Evolutionary conservation across 495 filamentous ascomycete species (phyloP).

Genomic region (Niebla homalea): DNA sequence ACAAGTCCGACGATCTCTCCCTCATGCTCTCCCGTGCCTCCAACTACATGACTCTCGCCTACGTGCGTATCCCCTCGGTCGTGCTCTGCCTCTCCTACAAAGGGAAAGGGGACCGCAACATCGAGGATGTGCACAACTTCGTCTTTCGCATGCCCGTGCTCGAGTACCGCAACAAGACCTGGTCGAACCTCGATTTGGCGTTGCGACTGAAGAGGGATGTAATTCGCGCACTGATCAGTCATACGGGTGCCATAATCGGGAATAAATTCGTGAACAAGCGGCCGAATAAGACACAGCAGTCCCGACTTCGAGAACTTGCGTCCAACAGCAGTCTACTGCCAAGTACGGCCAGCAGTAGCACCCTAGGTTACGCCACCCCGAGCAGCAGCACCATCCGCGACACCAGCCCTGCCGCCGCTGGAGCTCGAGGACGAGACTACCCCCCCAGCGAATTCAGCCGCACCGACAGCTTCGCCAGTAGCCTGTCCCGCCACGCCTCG

Average conservation of each 20-base stretch:
- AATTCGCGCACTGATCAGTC: constrained; percentile 84
- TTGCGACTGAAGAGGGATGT: constrained; percentile 86
- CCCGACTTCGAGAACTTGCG: constrained; percentile 67
- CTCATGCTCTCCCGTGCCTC: constrained; percentile 95
- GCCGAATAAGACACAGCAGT: constrained; percentile 63
- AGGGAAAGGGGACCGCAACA: constrained; percentile 83
- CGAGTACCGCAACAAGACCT: constrained; percentile 96
- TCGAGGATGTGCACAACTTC: constrained; percentile 93
- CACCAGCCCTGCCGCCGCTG: constrained; percentile 4
- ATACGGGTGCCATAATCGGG: constrained; percentile 89
- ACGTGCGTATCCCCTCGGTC: constrained; percentile 87
- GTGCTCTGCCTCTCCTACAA: constrained; percentile 96
- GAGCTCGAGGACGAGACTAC: neutral
- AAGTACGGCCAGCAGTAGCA: constrained; percentile 35
- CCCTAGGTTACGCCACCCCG: constrained; percentile 11
- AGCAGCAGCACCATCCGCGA: constrained; percentile 10
- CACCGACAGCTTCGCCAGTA: constrained; percentile 14
- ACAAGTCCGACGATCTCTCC: constrained; percentile 74
- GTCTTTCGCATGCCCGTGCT: constrained; percentile 91
- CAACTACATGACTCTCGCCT: constrained; percentile 93
- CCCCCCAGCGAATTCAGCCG: constrained; percentile 7
- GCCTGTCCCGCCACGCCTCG: neutral
- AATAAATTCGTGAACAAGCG: constrained; percentile 91
- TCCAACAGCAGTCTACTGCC: constrained; percentile 35
- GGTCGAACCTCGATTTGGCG: constrained; percentile 94